These are phyloP conservation scores for Cystobasidium slooffiae DNA, from an alignment of 1,284 basidiomycete genomes.

Conservation along the genomic window DNA sequence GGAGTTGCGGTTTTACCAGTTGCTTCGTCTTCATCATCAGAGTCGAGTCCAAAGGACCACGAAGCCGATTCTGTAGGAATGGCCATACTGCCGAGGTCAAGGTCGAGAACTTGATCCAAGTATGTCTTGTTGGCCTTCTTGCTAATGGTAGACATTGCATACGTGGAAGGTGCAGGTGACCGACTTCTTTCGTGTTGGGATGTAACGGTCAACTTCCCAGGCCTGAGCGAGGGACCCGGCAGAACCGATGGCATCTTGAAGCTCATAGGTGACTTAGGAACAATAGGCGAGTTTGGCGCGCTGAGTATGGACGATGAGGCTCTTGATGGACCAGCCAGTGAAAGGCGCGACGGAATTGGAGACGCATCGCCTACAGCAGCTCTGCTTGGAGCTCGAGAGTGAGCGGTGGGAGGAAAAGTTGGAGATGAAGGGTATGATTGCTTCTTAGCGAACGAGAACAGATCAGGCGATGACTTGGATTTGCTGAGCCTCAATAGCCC, in stretches of 20 bases:
- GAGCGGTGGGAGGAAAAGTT: background rate
- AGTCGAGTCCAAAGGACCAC: background rate
- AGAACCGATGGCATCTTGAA: background rate
- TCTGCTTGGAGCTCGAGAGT: background rate
- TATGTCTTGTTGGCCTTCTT: conserved; percentile 3
- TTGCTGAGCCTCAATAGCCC: background rate
- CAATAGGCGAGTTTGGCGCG: background rate
- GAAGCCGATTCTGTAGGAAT: background rate
- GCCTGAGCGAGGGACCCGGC: background rate
- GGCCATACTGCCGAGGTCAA: background rate
- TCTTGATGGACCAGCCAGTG: background rate
- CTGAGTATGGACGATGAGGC: background rate
- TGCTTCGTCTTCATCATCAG: background rate
- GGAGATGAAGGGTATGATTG: background rate
- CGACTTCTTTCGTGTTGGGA: background rate
- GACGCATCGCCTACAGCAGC: background rate
- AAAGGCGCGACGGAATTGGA: background rate
- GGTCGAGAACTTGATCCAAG: background rate
- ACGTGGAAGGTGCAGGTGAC: background rate
- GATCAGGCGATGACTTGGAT: conserved; percentile 1
- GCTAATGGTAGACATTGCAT: background rate
- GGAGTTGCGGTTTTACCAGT: background rate
- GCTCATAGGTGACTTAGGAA: background rate
- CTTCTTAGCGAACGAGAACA: background rate
- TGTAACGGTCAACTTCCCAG: no score